Base-by-base conservation (phyloP, 345 rosid species). In the Salix caprea region DNA sequence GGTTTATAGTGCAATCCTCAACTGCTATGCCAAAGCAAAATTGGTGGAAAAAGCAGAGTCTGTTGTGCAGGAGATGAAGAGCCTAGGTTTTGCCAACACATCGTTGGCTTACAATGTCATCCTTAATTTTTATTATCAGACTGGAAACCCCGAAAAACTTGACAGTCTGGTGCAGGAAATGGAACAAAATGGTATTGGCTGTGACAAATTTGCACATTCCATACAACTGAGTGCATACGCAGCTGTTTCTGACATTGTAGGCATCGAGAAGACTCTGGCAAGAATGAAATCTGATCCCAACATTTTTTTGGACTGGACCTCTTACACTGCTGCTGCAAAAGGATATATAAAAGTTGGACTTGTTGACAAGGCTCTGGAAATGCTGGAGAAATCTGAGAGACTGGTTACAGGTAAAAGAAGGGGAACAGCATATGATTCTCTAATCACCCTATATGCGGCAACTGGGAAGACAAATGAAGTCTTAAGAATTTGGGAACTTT, bases 391-490 rank as follows among this genome's bases (percentile, higher is more conserved):
- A 76, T 67, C 66, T n/a, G 89, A 86, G 76, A 77, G 58, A 48
- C 69, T 80, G 23, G 24, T 80, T 48, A 58, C 36, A 11, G 28
- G 54, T 36, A 34, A 65, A 34, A 74, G 48, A 26, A 70, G 26
- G 0, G 28, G 64, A 0, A 3, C 2, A 15, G 82, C 67, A 5
- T 85, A 81, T 54, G 26, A 81, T 40, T 76, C 9, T 44, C 34
- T 72, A 30, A 34, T 85, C 65, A 77, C 82, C 5, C 78, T 54
- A 1, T 83, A 86, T 73, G 79, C 89, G 23, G 68, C 58, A 34
- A 67, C n/a, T 2, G 84, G 88, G 72, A 80, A 75, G 74, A 86
- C 82, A 81, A 85, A 86, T 32, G 89, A 85, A 67, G 83, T 83
- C 50, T 24, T 76, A 66, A 79, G 88, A 75, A 3, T 85, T 61